Conservation (phyloP, 2,329 filamentous ascomycete species). For the Apiospora kogelbergensis region DNA sequence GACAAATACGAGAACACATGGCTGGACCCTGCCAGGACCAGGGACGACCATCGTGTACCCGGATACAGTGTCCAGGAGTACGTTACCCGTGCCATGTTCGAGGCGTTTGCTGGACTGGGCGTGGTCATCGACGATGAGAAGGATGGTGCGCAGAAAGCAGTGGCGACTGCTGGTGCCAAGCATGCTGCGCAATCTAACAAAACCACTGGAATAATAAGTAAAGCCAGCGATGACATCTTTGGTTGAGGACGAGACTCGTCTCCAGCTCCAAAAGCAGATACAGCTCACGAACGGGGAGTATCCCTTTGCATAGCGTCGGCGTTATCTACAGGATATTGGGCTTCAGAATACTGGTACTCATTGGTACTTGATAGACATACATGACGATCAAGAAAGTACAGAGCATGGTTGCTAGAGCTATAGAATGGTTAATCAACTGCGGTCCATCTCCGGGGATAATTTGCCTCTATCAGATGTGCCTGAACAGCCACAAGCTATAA, state of each 20-base stretch:
- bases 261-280: neutral
- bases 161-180: no score
- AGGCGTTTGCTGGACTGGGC: slow-evolving; percentile 86
- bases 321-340: neutral
- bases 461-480: no score
- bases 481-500: no score
- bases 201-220: slow-evolving; percentile 33
- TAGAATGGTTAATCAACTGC: no score
- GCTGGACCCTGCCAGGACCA: slow-evolving; percentile 65
- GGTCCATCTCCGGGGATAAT: no score
- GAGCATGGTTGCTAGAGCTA: neutral
- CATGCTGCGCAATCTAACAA: slow-evolving; percentile 35
- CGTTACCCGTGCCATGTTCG: slow-evolving; percentile 75
- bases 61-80: slow-evolving; percentile 86
- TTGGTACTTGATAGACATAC: neutral
- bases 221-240: slow-evolving; percentile 52
- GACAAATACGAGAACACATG: slow-evolving; percentile 74
- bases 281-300: neutral
- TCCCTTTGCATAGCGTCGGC: slow-evolving; percentile 2
- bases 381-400: neutral
- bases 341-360: neutral
- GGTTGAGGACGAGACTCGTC: slow-evolving; percentile 5
- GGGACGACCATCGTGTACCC: slow-evolving; percentile 68
- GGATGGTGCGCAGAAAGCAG: slow-evolving; percentile 35
- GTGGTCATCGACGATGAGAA: slow-evolving; percentile 85